A percentile compares a stretch with the other conserved stretches of the same genome.
phyloP scores from a whole-genome alignment of 306 rosid species.

The Arachis stenosperma region DNA sequence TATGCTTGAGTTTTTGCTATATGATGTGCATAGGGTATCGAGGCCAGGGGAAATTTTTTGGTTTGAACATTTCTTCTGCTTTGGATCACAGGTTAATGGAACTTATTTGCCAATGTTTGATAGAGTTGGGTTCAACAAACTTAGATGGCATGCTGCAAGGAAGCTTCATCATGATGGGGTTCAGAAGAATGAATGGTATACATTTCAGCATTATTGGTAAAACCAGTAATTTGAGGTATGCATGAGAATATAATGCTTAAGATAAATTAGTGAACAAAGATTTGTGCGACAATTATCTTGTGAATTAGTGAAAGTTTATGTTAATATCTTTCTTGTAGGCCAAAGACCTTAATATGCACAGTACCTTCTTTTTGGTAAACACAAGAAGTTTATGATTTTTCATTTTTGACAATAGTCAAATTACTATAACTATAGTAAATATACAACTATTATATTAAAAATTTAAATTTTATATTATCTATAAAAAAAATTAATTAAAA shows the following conservation, averaged over 20 bases:
- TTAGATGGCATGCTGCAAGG: slow-evolving; percentile 55
- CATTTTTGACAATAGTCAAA: too few relatives aligned
- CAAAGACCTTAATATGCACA: background rate
- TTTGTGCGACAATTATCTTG: background rate
- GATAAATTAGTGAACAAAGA: slow-evolving; percentile 11
- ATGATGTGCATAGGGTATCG: slow-evolving; percentile 56
- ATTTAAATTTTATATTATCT: too few relatives aligned
- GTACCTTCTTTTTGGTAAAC: too few relatives aligned
- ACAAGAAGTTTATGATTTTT: too few relatives aligned
- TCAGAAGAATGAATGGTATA: slow-evolving; percentile 46
- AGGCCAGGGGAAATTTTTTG: slow-evolving; percentile 66
- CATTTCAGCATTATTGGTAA: slow-evolving; percentile 58
- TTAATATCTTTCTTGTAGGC: slow-evolving; percentile 3
- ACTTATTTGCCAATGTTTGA: slow-evolving; percentile 51
- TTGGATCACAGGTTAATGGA: slow-evolving; percentile 47
- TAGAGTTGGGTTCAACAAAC: slow-evolving; percentile 49
- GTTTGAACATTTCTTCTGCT: slow-evolving; percentile 60
- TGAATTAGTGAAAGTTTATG: slow-evolving; percentile 2
- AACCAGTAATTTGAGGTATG: slow-evolving; percentile 49
- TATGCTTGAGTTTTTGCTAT: slow-evolving; percentile 50
- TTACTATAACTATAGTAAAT: too few relatives aligned
- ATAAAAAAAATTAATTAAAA: too few relatives aligned
- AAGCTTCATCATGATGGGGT: slow-evolving; percentile 34
- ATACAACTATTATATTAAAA: too few relatives aligned
- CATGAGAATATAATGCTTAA: slow-evolving; percentile 20